Evolutionary conservation across 1,284 basidiomycete species (phyloP), one percentile per base, ranked within the genome.

Genomic region (Ceratobasidium theobromae): DNA sequence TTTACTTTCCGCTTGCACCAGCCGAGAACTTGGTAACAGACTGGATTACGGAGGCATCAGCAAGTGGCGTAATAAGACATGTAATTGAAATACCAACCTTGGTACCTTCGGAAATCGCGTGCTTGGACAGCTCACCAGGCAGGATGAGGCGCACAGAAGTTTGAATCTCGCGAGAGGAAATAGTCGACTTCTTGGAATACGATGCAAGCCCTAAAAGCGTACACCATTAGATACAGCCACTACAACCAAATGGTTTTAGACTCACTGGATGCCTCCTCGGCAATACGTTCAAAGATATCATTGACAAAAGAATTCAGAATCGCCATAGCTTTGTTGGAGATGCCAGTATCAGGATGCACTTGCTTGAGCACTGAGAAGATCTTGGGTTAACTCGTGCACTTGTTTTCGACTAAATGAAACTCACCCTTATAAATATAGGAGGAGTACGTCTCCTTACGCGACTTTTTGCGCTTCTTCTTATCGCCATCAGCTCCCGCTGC

Each of bases 101-200:
- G 68, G 87, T 89, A 48, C 89, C 89, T 78, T 92, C 89, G 21
- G 88, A 89, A 78, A 92, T 89, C 74, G 88, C 88, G 78, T 91
- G 88, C 83, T 90, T 91, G 72, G 86, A 86, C 65, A 89, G 80
- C 77, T 89, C 87, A 76, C 86, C 86, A 60, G 86, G 86, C 38
- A 88, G 80, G 76, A 88, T 87, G 69, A 88, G 81, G 67, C 86
- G 82, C 68, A 87, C 86, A 60, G 84, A 78, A n/a, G 86, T 88
- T 77, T 88, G 86, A 75, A 88, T 87, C 79, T 88, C 86, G 70
- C 86, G 84, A 43, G 86, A 87, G 53, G 86, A 87, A 78, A 88
- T 87, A 69, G 86, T 88, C 23, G 85, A 86, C 80, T 86, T 86
- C 81, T 87, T 87, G 71, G 86, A 87, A 80, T 88, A 88, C 32